Base-by-base conservation (phyloP, 169 alveolate species). In the Babesia ovis region DNA sequence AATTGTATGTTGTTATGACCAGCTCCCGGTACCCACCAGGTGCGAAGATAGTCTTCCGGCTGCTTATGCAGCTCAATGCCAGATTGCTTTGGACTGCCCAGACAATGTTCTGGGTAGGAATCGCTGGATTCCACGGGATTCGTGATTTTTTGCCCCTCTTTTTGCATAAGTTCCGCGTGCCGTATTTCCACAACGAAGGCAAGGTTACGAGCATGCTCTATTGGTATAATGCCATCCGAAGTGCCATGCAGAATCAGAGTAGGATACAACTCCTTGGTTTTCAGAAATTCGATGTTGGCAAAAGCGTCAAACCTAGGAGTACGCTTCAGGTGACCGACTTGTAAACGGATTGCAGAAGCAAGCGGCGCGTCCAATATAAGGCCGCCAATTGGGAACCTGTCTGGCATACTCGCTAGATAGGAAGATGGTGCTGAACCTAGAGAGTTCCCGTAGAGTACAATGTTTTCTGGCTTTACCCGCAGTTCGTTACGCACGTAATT, bases 381-480 rank as follows among this genome's bases (percentile, higher is more conserved):
- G 6, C 98, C 98, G 0, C 95, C 96, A 1, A 93, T 90, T 5
- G 91, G 90, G 35, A 62, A 37, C 23, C 35, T 25, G n/a, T 79
- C 89, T 29, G 64, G 66, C 29, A 74, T 37, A 73, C 83, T 54
- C 16, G 76, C 80, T 9, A 93, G 67, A 66, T 92, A 92, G 46
- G 93, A 88, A 29, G 94, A 50, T n/a, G 97, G 93, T 25, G 92
- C 96, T 16, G 95, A 83, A 22, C 98, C 98, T 27, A 95, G 75
- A 18, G 93, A 77, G 61, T 94, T 90, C 22, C 98, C 98, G 68
- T 91, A 93, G 32, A 93, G 74, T 2, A 93, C 79, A 43, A 93
- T 90, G 4, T 69, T 61, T 11, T 60, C 29, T 23, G 95, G 94
- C 27, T 72, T 77, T 6, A 91, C 77, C 16, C 61, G 32, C 20